Evolutionary conservation across 2,329 filamentous ascomycete genomes (phyloP), one percentile per base, ranked within the genome.

Genomic region (Aspergillus clavatus): DNA sequence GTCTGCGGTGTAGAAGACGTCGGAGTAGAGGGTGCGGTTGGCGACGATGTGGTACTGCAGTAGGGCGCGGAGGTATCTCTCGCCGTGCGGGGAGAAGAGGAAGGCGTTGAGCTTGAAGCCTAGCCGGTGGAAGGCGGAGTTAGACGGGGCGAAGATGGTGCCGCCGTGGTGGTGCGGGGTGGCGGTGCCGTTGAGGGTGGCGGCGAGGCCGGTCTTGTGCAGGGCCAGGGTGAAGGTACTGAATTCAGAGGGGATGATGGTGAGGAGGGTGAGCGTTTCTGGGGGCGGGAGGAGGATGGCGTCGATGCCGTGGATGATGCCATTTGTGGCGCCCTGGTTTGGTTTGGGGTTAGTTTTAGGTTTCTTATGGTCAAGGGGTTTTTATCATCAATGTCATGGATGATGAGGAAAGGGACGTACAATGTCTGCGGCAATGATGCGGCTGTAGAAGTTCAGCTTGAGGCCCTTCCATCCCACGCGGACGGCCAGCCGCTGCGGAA

Each of bases 121-220:
- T 1, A 96, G 82, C 53, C 80, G 80, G 57, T 77, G 62, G 72
- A 91, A 95, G n/a, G 89, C 90, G 4, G 69, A 71, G 75, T 96
- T 95, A 37, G 78, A 81, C 0, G 90, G 89, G 0, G 86, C 86
- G 58, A 95, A 94, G 49, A 93, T 63, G 2, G 89, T 95, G 29
- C 82, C 81, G 27, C 88, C 88, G 71, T 71, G 43, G 68, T 75
- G 53, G 76, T 72, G 55, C 78, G 73, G 18, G 27, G 19, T 1
- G 29, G 24, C 39, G 3, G 27, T 14, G 3, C n/a, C 19, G 43
- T 84, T 72, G 46, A 84, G 70, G 40, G 75, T 76, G 10, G 82
- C 70, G 43, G 77, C 75, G 1, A 96, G 77, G 7, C 85, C 82
- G 0, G 88, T 91, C 72, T 86, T 88, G 43, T 77, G 72, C 22